Evolutionary conservation across 1,284 basidiomycete species (phyloP).

Genomic region (Sanghuangporus weigelae): DNA sequence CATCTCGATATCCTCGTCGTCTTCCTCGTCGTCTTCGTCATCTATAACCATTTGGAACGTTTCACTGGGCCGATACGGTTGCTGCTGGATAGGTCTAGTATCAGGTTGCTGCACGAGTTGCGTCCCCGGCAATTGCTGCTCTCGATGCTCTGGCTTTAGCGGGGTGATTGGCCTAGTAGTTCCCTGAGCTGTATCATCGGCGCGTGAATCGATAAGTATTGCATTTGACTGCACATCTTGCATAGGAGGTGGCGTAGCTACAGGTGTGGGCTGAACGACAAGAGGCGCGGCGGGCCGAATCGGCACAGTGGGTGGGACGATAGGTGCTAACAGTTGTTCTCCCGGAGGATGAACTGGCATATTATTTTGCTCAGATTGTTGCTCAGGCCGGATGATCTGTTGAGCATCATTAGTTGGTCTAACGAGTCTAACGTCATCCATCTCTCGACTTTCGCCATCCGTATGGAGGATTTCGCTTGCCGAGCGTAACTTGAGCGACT

Average conservation of each 20-base stretch:
- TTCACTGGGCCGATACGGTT: neutral
- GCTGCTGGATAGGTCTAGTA: neutral
- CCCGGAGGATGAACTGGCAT: neutral
- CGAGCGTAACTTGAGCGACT: constrained; percentile 33
- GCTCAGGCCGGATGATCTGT: neutral
- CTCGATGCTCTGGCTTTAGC: neutral
- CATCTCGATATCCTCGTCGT: constrained; percentile 47
- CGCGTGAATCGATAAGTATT: neutral
- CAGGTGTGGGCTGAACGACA: neutral
- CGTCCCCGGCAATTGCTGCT: neutral
- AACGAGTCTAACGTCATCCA: neutral
- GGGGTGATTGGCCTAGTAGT: neutral
- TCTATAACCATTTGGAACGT: constrained; percentile 22
- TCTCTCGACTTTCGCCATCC: neutral
- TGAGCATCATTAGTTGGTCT: neutral
- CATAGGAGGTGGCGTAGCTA: neutral
- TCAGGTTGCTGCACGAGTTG: neutral
- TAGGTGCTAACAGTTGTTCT: neutral
- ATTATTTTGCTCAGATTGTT: neutral
- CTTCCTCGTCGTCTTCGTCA: constrained; percentile 31
- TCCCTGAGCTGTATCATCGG: neutral
- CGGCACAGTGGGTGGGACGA: neutral
- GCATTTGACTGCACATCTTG: neutral
- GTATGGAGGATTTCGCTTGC: neutral
- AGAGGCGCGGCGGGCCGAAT: neutral